phyloP scores from a whole-genome alignment of 139 green algal species.

The Edaphochlamys debaryana region DNA sequence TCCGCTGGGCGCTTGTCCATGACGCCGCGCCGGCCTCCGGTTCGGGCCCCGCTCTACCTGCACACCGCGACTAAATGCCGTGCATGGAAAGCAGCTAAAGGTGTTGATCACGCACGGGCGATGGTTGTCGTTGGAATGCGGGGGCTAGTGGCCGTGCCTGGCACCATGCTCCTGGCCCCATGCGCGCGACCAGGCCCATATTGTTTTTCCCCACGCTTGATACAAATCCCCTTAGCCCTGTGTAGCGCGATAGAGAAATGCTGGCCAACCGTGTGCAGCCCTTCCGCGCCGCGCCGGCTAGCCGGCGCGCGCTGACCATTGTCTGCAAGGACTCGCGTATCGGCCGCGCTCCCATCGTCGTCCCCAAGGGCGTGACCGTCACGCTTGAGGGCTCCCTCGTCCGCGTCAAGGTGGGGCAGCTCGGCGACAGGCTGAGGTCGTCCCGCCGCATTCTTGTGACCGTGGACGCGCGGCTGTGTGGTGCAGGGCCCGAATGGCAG shows the following conservation, averaged over 20 bases:
- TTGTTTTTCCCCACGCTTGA: too few relatives aligned
- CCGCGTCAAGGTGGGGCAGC: slow-evolving; percentile 85
- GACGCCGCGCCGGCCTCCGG: too few relatives aligned
- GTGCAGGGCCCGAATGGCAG: slow-evolving; percentile 87
- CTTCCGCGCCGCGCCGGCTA: slow-evolving; percentile 16
- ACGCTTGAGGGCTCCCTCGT: slow-evolving; percentile 76
- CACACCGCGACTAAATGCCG: too few relatives aligned
- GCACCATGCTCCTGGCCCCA: too few relatives aligned
- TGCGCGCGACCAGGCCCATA: too few relatives aligned
- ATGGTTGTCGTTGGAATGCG: too few relatives aligned
- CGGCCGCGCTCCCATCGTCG: slow-evolving; percentile 81
- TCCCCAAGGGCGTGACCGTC: slow-evolving; percentile 86
- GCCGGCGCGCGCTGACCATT: slow-evolving; percentile 8
- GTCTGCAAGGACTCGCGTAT: slow-evolving; percentile 84
- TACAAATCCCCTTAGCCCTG: too few relatives aligned
- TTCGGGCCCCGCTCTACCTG: too few relatives aligned
- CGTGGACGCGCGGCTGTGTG: not conserved
- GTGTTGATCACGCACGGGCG: too few relatives aligned
- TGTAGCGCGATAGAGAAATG: too few relatives aligned
- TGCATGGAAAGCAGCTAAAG: too few relatives aligned
- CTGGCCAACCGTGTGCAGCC: slow-evolving; percentile 19
- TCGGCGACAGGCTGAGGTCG: not conserved
- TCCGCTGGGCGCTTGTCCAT: slow-evolving; percentile 33
- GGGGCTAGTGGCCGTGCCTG: too few relatives aligned
- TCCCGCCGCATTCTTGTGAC: not conserved